Conservation (phyloP, 2,329 filamentous ascomycete species). For the Xylaria sp. region DNA sequence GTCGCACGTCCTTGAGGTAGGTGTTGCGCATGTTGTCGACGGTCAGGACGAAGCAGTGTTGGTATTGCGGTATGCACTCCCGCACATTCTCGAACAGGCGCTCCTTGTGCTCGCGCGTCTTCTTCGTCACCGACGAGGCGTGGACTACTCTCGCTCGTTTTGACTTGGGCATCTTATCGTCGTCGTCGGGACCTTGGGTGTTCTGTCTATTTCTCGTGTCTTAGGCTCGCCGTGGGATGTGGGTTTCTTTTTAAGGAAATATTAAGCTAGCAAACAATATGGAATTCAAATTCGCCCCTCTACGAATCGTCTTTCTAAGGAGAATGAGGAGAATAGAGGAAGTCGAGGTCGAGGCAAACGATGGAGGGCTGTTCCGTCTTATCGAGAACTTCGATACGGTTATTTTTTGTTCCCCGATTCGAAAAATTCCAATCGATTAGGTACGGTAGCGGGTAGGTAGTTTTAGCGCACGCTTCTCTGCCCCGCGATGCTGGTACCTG, state of each 20-base stretch:
- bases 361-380: slow-evolving; percentile 13
- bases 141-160: slow-evolving; percentile 91
- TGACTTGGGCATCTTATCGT: slow-evolving; percentile 86
- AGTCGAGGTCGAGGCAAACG: slow-evolving; percentile 2
- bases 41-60: slow-evolving; percentile 91
- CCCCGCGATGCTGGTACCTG: slow-evolving; percentile 28
- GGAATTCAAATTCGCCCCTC: not conserved
- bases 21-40: slow-evolving; percentile 99
- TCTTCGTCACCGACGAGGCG: slow-evolving; percentile 91
- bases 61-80: slow-evolving; percentile 84
- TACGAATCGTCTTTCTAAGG: not conserved
- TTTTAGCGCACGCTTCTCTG: slow-evolving; percentile 28
- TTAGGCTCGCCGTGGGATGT: not conserved
- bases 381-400: slow-evolving; percentile 29
- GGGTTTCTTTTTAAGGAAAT: not conserved
- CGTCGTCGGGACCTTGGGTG: slow-evolving; percentile 8
- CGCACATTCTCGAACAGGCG: slow-evolving; percentile 90
- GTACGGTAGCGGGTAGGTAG: not conserved
- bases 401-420: slow-evolving; percentile 32
- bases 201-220: not conserved
- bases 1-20: slow-evolving; percentile 90
- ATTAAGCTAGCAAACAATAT: not conserved
- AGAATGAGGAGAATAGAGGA: not conserved
- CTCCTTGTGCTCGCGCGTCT: slow-evolving; percentile 90
- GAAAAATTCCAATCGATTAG: slow-evolving; percentile 47